Conservation (phyloP, 768 basidiomycete species). For the Flagelloscypha sp. region DNA sequence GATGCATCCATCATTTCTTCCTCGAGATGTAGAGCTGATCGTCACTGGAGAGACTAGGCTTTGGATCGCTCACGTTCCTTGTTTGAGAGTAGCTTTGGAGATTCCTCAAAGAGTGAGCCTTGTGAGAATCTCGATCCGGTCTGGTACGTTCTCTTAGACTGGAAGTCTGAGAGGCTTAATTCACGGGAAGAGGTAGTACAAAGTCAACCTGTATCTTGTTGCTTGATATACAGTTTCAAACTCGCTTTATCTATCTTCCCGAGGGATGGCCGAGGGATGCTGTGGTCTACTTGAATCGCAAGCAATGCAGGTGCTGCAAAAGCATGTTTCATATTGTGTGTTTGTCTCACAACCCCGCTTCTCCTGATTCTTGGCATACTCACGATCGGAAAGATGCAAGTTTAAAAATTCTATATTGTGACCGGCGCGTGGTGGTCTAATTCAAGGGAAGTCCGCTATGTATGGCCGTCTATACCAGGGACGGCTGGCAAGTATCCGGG, state of each 20-base stretch:
- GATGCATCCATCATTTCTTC: neutral
- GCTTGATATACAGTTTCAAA: too few relatives aligned
- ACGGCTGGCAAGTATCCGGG: neutral
- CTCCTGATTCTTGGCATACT: too few relatives aligned
- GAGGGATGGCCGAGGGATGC: too few relatives aligned
- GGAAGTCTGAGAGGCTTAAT: neutral
- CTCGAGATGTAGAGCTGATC: neutral
- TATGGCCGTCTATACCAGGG: neutral
- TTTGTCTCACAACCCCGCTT: too few relatives aligned
- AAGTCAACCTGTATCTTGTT: neutral
- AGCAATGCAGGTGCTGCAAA: too few relatives aligned
- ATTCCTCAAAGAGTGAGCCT: neutral
- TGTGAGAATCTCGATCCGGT: neutral
- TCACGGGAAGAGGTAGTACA: neutral
- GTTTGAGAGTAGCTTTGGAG: too few relatives aligned
- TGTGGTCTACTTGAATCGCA: too few relatives aligned
- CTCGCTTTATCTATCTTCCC: too few relatives aligned
- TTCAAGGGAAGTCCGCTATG: slow-evolving; percentile 16
- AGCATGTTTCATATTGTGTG: too few relatives aligned
- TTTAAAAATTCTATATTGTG: neutral
- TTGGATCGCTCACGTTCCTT: too few relatives aligned
- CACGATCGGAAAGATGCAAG: too few relatives aligned
- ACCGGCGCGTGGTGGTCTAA: neutral
- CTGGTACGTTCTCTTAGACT: neutral
- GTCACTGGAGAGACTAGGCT: neutral